Evolutionary conservation across 805 yeast genomes (phyloP), one percentile per base, ranked within the genome.

Genomic region (Saccharomycopsis vini): DNA sequence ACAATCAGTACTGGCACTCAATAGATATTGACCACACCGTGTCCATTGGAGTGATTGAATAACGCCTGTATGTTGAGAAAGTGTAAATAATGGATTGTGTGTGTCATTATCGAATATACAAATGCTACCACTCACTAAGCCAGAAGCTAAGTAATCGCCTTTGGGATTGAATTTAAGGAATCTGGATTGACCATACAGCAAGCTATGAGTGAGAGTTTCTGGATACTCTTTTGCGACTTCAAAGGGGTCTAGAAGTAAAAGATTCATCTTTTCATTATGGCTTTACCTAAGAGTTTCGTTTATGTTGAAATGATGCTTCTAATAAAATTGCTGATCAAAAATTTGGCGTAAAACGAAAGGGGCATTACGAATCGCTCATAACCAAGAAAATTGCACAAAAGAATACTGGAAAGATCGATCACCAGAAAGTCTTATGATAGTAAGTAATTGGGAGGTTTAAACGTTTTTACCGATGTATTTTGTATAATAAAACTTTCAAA

Each of bases 171-270:
- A 84, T 56, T 73, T 75, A 32, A 88, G 69, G 46, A 75, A 75
- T 6, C 86, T 81, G 0, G 85, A 71, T 36, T 73, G 77, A 1
- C 87, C 81, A 43, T 76, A 77, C 10, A 73, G 74, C 10, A 87
- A 62, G 0, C 89, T 78, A 48, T 78, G 78, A 2, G 82, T 73
- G n/a, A 86, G 71, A 1, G 81, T 72, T 49, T 89, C 95, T 0
- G 97, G 97, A 54, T 75, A 89, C 57, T 89, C 97, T 56, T 86
- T 87, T 18, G 95, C 81, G 19, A 90, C 88, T 2, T 90, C 77
- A 60, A 87, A 86, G 3, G 97, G 97, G 61, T 89, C 97, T 51
- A 85, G 75, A 20, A 90, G 69, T 7, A 92, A 70, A 28, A 88
- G 66, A 60, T 89, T 89, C 92, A 85, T 85, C n/a, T 3, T n/a